Evolutionary conservation across 768 basidiomycete species (phyloP).

Genomic region (Tephrocybe sp.): DNA sequence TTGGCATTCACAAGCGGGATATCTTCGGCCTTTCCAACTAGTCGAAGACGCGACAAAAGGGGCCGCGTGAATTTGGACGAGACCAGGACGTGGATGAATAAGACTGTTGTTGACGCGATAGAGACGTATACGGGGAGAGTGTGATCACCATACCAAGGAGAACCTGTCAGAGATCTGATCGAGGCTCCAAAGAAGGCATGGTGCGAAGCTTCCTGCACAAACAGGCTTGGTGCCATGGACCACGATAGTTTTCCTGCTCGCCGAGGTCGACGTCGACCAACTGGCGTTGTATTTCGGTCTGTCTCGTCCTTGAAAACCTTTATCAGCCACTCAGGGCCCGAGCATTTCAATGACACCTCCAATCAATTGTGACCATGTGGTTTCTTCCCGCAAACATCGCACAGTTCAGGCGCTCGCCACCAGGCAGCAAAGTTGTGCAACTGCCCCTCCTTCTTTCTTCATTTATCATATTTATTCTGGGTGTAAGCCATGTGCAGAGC

Average conservation of each 20-base stretch:
- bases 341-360: neutral
- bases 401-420: no score
- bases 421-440: no score
- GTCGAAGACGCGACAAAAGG: conserved; percentile 3
- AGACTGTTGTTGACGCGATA: conserved; percentile 6
- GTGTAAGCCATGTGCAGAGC: no score
- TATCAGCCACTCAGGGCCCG: neutral
- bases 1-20: neutral
- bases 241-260: neutral
- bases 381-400: neutral
- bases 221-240: conserved; percentile 7
- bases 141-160: conserved; percentile 8
- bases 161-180: conserved; percentile 1
- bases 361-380: neutral
- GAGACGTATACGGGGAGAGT: conserved; percentile 13
- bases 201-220: conserved; percentile 3
- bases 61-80: conserved; percentile 5
- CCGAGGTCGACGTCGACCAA: neutral
- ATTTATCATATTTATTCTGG: no score
- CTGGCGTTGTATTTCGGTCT: neutral
- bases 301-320: neutral
- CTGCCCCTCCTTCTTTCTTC: no score
- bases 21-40: neutral
- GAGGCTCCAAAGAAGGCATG: conserved; percentile 2
- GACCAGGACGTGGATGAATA: conserved; percentile 6